These are phyloP conservation scores for Amphibolis antarctica DNA, from an alignment of 106 monocot genomes.

Conservation along the genomic window DNA sequence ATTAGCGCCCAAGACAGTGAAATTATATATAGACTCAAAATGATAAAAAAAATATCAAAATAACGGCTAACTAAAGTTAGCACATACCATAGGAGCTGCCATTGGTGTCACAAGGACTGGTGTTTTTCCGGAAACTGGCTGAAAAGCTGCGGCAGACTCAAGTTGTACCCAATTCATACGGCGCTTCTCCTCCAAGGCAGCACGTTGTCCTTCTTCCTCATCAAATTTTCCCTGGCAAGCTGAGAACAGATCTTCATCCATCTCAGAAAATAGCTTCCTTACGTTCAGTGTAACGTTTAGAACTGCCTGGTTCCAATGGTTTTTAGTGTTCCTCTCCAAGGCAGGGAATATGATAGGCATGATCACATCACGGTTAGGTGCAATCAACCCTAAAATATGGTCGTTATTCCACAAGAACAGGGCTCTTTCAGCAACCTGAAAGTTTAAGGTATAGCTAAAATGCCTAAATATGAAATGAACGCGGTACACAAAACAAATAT, in stretches of 20 bases:
- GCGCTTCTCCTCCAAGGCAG: constrained; percentile 31
- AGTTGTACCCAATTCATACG: constrained; percentile 51
- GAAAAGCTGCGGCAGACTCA: constrained; percentile 44
- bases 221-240: constrained; percentile 40
- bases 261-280: constrained; percentile 66
- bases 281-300: constrained; percentile 66
- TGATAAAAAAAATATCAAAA: no score
- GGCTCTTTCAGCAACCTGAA: constrained; percentile 83
- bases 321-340: constrained; percentile 43
- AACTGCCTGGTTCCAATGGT: constrained; percentile 80
- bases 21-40: neutral
- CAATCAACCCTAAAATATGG: constrained; percentile 51
- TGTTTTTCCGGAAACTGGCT: constrained; percentile 69
- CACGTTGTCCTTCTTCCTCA: constrained; percentile 48
- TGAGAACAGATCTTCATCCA: constrained; percentile 69
- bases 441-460: no score
- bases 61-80: constrained; percentile 8
- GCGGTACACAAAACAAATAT: no score
- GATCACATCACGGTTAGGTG: constrained; percentile 61
- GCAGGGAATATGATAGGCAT: constrained; percentile 63
- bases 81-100: constrained; percentile 7
- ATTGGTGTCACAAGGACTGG: constrained; percentile 61
- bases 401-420: constrained; percentile 90
- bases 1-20: neutral
- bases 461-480: no score